phyloP scores from a whole-genome alignment of 2,329 filamentous ascomycete species.

The Epichloe sylvatica region DNA sequence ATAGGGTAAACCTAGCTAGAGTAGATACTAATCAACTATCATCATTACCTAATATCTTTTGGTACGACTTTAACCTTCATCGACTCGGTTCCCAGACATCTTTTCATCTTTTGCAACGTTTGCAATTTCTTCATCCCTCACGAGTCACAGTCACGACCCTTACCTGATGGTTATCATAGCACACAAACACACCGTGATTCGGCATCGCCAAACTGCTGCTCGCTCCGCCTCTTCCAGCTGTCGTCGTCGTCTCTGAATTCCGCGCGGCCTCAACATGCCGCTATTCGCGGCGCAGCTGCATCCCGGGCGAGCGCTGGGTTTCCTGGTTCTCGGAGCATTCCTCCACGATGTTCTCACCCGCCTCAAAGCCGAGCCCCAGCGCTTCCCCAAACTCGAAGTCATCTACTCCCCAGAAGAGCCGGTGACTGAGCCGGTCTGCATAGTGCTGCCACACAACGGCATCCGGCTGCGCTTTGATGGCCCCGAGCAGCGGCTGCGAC shows the following conservation, averaged over 20 bases:
- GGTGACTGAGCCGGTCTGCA: slow-evolving; percentile 57
- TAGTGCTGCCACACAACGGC: slow-evolving; percentile 72
- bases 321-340: slow-evolving; percentile 70
- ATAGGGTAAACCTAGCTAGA: no score
- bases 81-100: background rate
- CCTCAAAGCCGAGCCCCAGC: slow-evolving; percentile 73
- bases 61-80: no score
- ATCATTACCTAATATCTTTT: no score
- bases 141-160: background rate
- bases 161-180: background rate
- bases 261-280: slow-evolving; percentile 23
- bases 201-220: background rate
- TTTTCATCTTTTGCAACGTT: background rate
- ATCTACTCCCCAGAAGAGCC: slow-evolving; percentile 65
- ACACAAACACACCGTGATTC: background rate
- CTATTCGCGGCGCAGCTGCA: slow-evolving; percentile 48
- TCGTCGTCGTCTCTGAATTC: background rate
- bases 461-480: slow-evolving; percentile 86
- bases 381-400: slow-evolving; percentile 70
- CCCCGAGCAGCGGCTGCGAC: slow-evolving; percentile 73
- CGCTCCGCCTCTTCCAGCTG: background rate
- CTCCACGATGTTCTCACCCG: slow-evolving; percentile 80
- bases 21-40: no score
- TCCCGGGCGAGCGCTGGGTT: slow-evolving; percentile 53
- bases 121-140: background rate